Base-by-base conservation (phyloP, 257 asterid genomes). In the Prunella vulgaris region DNA sequence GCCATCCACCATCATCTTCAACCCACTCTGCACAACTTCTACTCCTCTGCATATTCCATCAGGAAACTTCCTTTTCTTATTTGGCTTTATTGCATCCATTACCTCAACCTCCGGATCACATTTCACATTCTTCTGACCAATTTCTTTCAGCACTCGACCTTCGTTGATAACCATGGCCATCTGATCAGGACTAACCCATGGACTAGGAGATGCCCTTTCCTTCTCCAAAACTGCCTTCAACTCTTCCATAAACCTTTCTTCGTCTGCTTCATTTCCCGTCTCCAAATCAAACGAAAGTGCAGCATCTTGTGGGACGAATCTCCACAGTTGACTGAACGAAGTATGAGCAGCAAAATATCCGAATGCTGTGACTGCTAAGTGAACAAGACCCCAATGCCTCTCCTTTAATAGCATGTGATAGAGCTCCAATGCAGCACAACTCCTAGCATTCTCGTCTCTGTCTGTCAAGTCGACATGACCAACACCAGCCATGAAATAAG, bases 311-410 rank as follows among this genome's bases (percentile, higher is more conserved):
- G 97, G 99, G 46, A 94, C 90, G 52, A 86, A 94, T 73, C 96
- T 84, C 97, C 99, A 94, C 18, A 94, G 86, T 37, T 91, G 81
- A 69, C 75, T 83, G 70, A 97, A 94, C 4, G 87, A 74, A 58
- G 96, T 91, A 18, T 74, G 90, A 66, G 90, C 83, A 25, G 99
- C 99, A 64, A 94, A 94, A 70, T 83, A 86, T 48, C 93, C 96
- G 37, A 94, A 94, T 25, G 97, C 88, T 4, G 90, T 48, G 76
- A 91, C 72, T 46, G 93, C 79, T 27, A 94, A 79, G 81, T 94
- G 97, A 78, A 76, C 83, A 40, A 91, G 83, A 9, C 97, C 97
- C 99, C 99, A 94, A 15, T 94, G 99, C 10, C 82, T 82, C 76
- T 94, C 99, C 74, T 81, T 84, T 21, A 94, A 62, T 64, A 94